Conservation (phyloP, 2,329 filamentous ascomycete species). For the Epicoccum sorghinum region DNA sequence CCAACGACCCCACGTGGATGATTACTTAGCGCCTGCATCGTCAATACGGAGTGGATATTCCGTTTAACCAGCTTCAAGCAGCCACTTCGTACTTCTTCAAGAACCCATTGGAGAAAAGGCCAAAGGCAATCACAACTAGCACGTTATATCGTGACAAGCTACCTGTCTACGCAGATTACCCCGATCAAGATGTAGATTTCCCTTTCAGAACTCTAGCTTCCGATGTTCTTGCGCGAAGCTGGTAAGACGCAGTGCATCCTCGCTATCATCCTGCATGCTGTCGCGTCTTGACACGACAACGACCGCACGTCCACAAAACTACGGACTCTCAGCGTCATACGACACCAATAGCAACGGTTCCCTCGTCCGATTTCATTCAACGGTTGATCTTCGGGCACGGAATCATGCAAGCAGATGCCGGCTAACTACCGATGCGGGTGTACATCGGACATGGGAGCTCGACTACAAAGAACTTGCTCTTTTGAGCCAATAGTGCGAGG, state of each 20-base stretch:
- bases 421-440: conserved; percentile 4
- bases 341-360: conserved; percentile 10
- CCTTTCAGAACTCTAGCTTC: too few relatives aligned
- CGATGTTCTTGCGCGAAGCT: too few relatives aligned
- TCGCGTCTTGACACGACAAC: conserved; percentile 1
- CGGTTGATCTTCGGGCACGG: conserved; percentile 6
- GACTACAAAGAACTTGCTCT: background rate
- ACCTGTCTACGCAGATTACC: too few relatives aligned
- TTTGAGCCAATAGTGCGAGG: conserved; percentile 18
- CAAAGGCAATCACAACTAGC: too few relatives aligned
- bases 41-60: too few relatives aligned
- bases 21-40: background rate
- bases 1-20: conserved; percentile 4
- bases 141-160: too few relatives aligned
- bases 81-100: too few relatives aligned
- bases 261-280: background rate
- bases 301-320: background rate
- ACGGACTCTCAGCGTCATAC: conserved; percentile 1
- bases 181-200: too few relatives aligned
- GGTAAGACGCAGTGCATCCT: too few relatives aligned
- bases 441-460: conserved; percentile 24
- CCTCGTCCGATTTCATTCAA: conserved; percentile 4
- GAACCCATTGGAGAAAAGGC: too few relatives aligned
- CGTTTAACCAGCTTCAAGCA: too few relatives aligned
- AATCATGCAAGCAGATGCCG: background rate